Evolutionary conservation across 2,329 filamentous ascomycete species (phyloP).

Genomic region (Hypoxylon sp.): DNA sequence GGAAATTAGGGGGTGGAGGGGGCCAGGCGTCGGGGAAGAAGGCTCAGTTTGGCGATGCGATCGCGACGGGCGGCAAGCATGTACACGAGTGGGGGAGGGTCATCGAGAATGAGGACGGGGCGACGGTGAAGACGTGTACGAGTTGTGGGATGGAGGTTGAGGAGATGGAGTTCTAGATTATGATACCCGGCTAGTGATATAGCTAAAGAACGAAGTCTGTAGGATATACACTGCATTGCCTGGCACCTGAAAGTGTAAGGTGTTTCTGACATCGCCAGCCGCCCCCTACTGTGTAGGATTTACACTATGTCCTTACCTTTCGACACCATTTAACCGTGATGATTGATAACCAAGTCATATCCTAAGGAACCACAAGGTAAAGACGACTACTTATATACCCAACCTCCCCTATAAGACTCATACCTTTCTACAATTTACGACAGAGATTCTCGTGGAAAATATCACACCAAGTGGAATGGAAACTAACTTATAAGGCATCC

Average conservation of each 20-base stretch:
- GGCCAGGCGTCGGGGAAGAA: slow-evolving; percentile 55
- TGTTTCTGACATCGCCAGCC: not conserved
- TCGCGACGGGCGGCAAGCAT: slow-evolving; percentile 77
- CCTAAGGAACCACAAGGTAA: too few relatives aligned
- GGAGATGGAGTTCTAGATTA: slow-evolving; percentile 71
- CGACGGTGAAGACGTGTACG: slow-evolving; percentile 83
- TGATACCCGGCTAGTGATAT: slow-evolving; percentile 26
- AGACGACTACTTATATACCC: too few relatives aligned
- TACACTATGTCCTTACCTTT: too few relatives aligned
- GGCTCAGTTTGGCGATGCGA: slow-evolving; percentile 79
- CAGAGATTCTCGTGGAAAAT: too few relatives aligned
- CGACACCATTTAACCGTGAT: too few relatives aligned
- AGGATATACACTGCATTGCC: not conserved
- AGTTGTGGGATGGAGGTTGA: slow-evolving; percentile 84
- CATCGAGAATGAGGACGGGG: slow-evolving; percentile 76
- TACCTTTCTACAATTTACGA: too few relatives aligned
- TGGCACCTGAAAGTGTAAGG: not conserved
- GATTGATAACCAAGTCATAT: too few relatives aligned
- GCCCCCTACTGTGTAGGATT: too few relatives aligned
- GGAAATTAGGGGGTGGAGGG: slow-evolving; percentile 60
- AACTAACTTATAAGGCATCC: too few relatives aligned
- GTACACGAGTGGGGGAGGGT: slow-evolving; percentile 87
- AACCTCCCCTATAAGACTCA: too few relatives aligned
- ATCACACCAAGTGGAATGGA: too few relatives aligned
- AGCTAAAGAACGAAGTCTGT: not conserved